These are phyloP conservation scores for Phytophthora tubulina DNA, from an alignment of 352 stramenopile species.

Conservation along the genomic window DNA sequence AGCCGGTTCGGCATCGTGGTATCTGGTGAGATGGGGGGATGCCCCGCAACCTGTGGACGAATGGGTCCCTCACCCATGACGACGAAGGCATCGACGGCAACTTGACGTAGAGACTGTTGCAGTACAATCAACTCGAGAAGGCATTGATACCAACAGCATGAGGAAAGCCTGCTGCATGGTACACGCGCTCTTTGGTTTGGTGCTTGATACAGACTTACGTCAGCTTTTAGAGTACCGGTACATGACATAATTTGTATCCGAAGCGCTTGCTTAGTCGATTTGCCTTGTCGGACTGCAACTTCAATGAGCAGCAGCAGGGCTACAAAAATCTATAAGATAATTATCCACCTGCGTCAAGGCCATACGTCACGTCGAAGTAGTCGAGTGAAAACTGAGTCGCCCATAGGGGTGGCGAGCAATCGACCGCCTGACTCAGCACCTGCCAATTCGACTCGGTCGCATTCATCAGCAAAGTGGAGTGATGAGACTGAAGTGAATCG, in stretches of 20 bases:
- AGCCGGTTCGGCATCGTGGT: slow-evolving; percentile 24
- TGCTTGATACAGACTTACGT: too few relatives aligned
- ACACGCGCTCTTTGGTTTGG: not conserved
- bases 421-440: slow-evolving; percentile 2
- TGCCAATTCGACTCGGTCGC: slow-evolving; percentile 21
- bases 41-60: slow-evolving; percentile 30
- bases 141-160: too few relatives aligned
- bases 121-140: not conserved
- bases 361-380: slow-evolving; percentile 11
- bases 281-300: not conserved
- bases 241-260: too few relatives aligned
- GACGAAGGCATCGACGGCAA: slow-evolving; percentile 8
- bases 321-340: not conserved
- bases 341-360: not conserved
- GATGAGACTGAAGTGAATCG: not conserved
- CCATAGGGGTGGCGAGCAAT: slow-evolving; percentile 3
- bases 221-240: too few relatives aligned
- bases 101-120: not conserved
- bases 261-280: not conserved
- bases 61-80: slow-evolving; percentile 19
- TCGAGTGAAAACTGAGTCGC: slow-evolving; percentile 16
- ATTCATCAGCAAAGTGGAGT: slow-evolving; percentile 26
- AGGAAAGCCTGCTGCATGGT: too few relatives aligned
- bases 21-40: slow-evolving; percentile 21
- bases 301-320: too few relatives aligned